These are phyloP conservation scores for Lachnellula willkommii DNA, from an alignment of 2,329 filamentous ascomycete species.

Conservation along the genomic window DNA sequence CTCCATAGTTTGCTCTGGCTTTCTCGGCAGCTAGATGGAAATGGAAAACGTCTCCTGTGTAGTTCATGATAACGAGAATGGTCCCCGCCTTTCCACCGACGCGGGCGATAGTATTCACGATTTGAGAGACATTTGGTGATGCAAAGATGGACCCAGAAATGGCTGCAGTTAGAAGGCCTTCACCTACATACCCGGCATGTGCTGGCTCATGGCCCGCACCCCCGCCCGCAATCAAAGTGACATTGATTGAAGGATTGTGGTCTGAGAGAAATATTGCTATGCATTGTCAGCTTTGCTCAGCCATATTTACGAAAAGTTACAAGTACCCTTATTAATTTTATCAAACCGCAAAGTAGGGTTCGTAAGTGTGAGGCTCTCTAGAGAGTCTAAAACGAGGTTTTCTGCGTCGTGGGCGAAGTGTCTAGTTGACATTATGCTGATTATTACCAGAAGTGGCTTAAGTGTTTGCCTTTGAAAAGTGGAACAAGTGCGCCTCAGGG, in stretches of 20 bases:
- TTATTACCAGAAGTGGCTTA: too few relatives aligned
- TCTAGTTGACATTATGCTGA: conserved; percentile 4
- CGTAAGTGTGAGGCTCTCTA: conserved; percentile 40
- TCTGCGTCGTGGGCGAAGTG: conserved; percentile 10
- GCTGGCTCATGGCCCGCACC: conserved; percentile 33
- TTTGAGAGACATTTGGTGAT: conserved; percentile 34
- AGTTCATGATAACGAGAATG: conserved; percentile 33
- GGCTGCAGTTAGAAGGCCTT: conserved; percentile 33
- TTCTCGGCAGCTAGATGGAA: conserved; percentile 36
- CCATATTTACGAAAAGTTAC: too few relatives aligned
- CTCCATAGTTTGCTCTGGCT: conserved; percentile 19
- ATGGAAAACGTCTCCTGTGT: conserved; percentile 37
- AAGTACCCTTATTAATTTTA: conserved; percentile 11
- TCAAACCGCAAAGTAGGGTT: conserved; percentile 40
- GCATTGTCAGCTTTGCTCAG: too few relatives aligned
- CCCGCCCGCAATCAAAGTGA: conserved; percentile 11
- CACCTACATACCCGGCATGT: conserved; percentile 36
- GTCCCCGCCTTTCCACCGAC: conserved; percentile 14
- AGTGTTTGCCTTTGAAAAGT: too few relatives aligned
- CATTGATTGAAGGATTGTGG: too few relatives aligned
- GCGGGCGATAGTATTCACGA: conserved; percentile 34
- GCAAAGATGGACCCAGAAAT: conserved; percentile 37
- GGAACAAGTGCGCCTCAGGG: too few relatives aligned
- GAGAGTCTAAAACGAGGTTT: conserved; percentile 40
- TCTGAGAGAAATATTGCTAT: too few relatives aligned